Conservation (phyloP, 345 rosid genomes). For the Eucalyptus melliodora region DNA sequence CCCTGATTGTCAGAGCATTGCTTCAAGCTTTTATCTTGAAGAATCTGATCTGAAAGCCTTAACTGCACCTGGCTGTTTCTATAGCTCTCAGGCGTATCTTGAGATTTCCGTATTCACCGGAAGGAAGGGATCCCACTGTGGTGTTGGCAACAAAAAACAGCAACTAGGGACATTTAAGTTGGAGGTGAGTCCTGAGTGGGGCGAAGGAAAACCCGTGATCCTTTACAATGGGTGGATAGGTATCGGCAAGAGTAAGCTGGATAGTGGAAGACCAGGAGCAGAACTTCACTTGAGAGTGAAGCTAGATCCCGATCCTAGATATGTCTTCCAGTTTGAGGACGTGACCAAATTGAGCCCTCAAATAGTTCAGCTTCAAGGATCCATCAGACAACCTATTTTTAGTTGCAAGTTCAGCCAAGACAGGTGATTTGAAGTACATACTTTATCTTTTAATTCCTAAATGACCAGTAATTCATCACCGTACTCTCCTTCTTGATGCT, state of each 20-base stretch:
- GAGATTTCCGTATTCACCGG: slow-evolving; percentile 60
- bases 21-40: slow-evolving; percentile 86
- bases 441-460: not conserved
- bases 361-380: slow-evolving; percentile 89
- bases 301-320: slow-evolving; percentile 92
- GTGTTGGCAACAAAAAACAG: slow-evolving; percentile 68
- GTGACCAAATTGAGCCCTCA: slow-evolving; percentile 77
- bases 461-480: not conserved
- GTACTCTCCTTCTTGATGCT: not conserved
- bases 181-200: slow-evolving; percentile 90
- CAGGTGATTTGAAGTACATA: slow-evolving; percentile 36
- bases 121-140: slow-evolving; percentile 60
- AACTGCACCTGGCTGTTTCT: slow-evolving; percentile 72
- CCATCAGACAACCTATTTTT: slow-evolving; percentile 86
- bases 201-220: slow-evolving; percentile 56
- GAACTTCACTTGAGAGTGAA: slow-evolving; percentile 88
- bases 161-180: slow-evolving; percentile 73
- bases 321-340: slow-evolving; percentile 91
- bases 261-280: slow-evolving; percentile 41
- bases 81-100: slow-evolving; percentile 47
- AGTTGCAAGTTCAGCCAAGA: slow-evolving; percentile 91
- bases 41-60: slow-evolving; percentile 81
- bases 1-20: slow-evolving; percentile 64
- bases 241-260: slow-evolving; percentile 74
- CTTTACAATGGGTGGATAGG: slow-evolving; percentile 89